Percentiles rank a stretch among this genome's conserved stretches.
Evolutionary conservation across 2,329 filamentous ascomycete species (phyloP).

Genomic region (Trichoderma breve): DNA sequence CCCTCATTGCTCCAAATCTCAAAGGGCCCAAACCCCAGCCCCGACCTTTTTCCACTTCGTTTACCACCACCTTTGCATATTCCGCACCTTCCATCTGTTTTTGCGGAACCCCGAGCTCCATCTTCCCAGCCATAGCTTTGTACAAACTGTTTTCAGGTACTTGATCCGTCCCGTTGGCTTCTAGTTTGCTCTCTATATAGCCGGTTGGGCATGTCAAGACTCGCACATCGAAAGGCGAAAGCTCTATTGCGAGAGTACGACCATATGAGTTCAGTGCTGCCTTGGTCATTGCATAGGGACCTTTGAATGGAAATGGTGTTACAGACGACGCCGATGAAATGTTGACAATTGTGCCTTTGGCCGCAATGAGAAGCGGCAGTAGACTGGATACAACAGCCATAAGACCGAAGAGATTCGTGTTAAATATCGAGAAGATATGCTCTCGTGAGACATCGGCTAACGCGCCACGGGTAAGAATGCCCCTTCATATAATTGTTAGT

Average conservation of each 20-base stretch:
- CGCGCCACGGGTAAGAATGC: not conserved
- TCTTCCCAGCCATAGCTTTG: not conserved
- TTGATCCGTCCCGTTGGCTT: not conserved
- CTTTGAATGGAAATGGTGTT: not conserved
- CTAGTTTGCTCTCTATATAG: not conserved
- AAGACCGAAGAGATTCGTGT: not conserved
- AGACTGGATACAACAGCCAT: not conserved
- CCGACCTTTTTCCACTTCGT: not conserved
- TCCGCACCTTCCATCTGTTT: not conserved
- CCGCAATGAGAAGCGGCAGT: not conserved
- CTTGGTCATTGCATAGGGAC: conserved; percentile 1
- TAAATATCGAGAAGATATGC: not conserved
- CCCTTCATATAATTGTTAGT: not conserved
- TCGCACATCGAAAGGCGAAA: not conserved
- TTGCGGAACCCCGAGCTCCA: not conserved
- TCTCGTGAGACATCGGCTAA: not conserved
- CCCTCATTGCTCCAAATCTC: conserved; percentile 2
- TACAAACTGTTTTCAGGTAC: not conserved
- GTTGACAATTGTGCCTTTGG: not conserved
- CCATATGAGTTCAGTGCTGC: not conserved
- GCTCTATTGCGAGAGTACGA: not conserved
- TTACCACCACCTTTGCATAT: not conserved
- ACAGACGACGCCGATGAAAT: not conserved
- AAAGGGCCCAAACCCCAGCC: not conserved
- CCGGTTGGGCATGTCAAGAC: not conserved